These are phyloP conservation scores for Phytophthora ohioensis DNA, from an alignment of 352 stramenopile species.

Conservation along the genomic window DNA sequence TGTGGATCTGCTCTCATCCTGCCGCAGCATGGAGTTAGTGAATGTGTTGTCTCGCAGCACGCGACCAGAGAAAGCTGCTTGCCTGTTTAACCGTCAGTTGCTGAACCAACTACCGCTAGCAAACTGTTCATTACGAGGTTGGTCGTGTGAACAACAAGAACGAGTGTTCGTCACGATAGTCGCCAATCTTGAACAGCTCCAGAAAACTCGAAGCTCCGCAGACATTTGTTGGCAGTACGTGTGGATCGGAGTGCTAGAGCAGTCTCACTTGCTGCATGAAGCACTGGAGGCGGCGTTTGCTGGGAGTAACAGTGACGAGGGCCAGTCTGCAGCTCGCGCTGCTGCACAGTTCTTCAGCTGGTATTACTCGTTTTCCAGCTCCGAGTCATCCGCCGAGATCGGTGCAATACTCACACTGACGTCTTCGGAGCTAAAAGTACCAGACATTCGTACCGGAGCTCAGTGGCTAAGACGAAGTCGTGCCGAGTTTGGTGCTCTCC, in stretches of 20 bases:
- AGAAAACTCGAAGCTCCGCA: conserved; percentile 15
- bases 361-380: conserved; percentile 49
- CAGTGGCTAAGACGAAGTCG: conserved; percentile 58
- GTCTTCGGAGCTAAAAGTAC: conserved; percentile 28
- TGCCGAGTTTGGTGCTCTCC: conserved; percentile 40
- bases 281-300: conserved; percentile 35
- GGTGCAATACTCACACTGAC: conserved; percentile 31
- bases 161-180: conserved; percentile 21
- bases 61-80: conserved; percentile 15
- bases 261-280: conserved; percentile 37
- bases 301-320: conserved; percentile 1
- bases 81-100: conserved; percentile 37
- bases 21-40: conserved; percentile 50
- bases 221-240: conserved; percentile 41
- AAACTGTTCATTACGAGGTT: conserved; percentile 4
- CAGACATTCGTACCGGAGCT: conserved; percentile 28
- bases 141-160: conserved; percentile 17
- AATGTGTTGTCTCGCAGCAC: conserved; percentile 37
- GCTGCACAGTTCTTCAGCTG: conserved; percentile 51
- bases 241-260: conserved; percentile 46
- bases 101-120: conserved; percentile 23
- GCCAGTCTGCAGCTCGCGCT: neutral
- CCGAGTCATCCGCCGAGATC: conserved; percentile 28
- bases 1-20: conserved; percentile 43
- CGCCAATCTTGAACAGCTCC: conserved; percentile 31